Conservation (phyloP, 2,329 filamentous ascomycete genomes). For the Thelonectria blattea region DNA sequence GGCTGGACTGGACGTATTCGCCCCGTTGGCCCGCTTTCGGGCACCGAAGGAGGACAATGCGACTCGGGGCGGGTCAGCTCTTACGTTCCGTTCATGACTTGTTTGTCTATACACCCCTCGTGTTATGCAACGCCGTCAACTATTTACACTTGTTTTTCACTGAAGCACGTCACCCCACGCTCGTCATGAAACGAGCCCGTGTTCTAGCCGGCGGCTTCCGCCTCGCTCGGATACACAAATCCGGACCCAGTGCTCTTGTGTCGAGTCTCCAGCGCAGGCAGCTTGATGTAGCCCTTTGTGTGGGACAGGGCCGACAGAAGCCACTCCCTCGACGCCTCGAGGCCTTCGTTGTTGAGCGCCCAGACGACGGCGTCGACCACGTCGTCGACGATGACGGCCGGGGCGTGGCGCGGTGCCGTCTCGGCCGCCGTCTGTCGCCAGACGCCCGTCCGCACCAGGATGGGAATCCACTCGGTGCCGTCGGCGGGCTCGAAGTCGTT, state of each 20-base stretch:
- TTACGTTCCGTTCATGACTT: conserved; percentile 9
- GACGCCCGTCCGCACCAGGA: conserved; percentile 83
- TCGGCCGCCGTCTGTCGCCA: conserved; percentile 56
- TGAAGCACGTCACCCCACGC: conserved; percentile 4
- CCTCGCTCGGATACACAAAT: conserved; percentile 31
- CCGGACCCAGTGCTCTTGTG: conserved; percentile 7
- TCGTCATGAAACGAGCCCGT: no score
- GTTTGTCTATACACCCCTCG: conserved; percentile 1
- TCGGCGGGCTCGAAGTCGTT: conserved; percentile 73
- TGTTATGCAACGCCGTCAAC: background rate
- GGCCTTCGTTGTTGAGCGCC: conserved; percentile 67
- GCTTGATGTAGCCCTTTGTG: conserved; percentile 37
- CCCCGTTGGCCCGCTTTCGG: conserved; percentile 27
- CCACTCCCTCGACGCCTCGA: conserved; percentile 45
- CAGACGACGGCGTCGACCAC: conserved; percentile 79
- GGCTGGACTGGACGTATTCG: conserved; percentile 2
- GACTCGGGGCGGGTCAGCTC: conserved; percentile 18
- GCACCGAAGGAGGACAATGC: conserved; percentile 19
- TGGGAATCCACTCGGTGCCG: conserved; percentile 76
- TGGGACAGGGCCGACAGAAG: conserved; percentile 38
- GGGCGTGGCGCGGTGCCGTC: conserved; percentile 62
- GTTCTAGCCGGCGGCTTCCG: conserved; percentile 31
- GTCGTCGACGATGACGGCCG: conserved; percentile 72
- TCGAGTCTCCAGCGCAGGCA: conserved; percentile 29
- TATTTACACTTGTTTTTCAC: conserved; percentile 3